These are phyloP conservation scores for Globisporangium splendens DNA, from an alignment of 352 stramenopile genomes.

Conservation along the genomic window DNA sequence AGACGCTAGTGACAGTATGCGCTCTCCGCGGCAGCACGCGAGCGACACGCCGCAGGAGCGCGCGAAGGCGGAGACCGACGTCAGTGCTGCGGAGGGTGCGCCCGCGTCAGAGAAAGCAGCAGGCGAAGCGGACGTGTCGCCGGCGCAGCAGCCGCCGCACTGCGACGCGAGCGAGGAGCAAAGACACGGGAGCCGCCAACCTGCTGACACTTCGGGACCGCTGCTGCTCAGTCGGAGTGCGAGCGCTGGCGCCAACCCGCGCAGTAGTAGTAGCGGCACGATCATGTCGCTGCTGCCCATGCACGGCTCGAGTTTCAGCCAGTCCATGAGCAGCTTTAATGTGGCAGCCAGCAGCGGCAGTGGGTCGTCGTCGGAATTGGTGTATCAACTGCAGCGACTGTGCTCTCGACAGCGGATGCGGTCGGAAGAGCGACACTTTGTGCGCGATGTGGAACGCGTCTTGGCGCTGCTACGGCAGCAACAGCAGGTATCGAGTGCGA, in stretches of 20 bases:
- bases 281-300: not conserved
- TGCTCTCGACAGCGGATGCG: slow-evolving; percentile 63
- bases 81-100: too few relatives aligned
- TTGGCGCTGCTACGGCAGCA: slow-evolving; percentile 35
- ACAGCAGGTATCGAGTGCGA: not conserved
- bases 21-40: too few relatives aligned
- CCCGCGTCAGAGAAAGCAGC: too few relatives aligned
- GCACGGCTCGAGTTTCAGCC: slow-evolving; percentile 8
- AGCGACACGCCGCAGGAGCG: too few relatives aligned
- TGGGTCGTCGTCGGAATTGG: slow-evolving; percentile 35
- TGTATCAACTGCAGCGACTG: slow-evolving; percentile 54
- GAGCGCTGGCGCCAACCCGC: slow-evolving; percentile 4
- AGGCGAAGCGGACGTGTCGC: not conserved
- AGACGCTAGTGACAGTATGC: too few relatives aligned
- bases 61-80: too few relatives aligned
- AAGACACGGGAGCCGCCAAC: not conserved
- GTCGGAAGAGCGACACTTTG: slow-evolving; percentile 59
- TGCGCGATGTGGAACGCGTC: slow-evolving; percentile 65
- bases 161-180: slow-evolving; percentile 30
- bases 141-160: slow-evolving; percentile 29
- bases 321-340: not conserved
- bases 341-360: not conserved
- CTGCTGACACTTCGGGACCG: slow-evolving; percentile 1
- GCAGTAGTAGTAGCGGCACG: not conserved
- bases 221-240: slow-evolving; percentile 11